Evolutionary conservation across 2,329 filamentous ascomycete genomes (phyloP), one percentile per base, ranked within the genome.

Genomic region (Beauveria caledonica): DNA sequence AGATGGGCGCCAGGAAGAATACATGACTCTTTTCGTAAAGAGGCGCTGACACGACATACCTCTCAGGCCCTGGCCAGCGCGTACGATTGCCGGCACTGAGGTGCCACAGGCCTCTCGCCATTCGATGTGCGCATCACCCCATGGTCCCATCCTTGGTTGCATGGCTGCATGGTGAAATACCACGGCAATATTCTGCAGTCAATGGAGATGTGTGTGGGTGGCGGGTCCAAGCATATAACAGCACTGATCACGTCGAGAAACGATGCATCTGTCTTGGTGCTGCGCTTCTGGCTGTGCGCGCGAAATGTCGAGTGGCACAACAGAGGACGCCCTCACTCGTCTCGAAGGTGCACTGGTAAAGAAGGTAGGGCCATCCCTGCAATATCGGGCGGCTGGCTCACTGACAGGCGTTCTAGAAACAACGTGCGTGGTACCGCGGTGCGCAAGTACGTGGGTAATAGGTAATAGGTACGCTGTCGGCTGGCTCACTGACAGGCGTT

Each of bases 101-200:
- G 46, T 4, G 36, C 25, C 39, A 51, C 44, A 44, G 9, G 46
- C 21, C 56, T 58, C 56, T 51, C 56, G 46, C 56, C 45, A 51
- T 51, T 58, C 25, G 46, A 33, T 51, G 46, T 11, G 23, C 27
- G 23, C 46, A 50, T 58, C 56, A 58, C 48, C 46, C 56, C 56
- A 58, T 57, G 29, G 42, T 57, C 27, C 54, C 13, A 23, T 23
- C 25, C 13, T 36, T 36, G 33, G 33, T 36, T 36, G 11, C 49
- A 48, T 51, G 56, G 46, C 56, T 58, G 33, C 56, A 51, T 46
- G 46, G 44, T 58, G 46, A 48, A 58, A 58, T 58, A 50, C 21
- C 55, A 58, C 45, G 45, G 55, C 33, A 58, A 58, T 50, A 58
- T 5, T 33, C 17, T 50, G 36, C 25, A 21, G 25, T 21, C 13